A percentile compares a stretch with the other conserved stretches of the same genome.
These are phyloP conservation scores for Ophioceras dolichostomum DNA, from an alignment of 2,329 filamentous ascomycete genomes.

Conservation along the genomic window DNA sequence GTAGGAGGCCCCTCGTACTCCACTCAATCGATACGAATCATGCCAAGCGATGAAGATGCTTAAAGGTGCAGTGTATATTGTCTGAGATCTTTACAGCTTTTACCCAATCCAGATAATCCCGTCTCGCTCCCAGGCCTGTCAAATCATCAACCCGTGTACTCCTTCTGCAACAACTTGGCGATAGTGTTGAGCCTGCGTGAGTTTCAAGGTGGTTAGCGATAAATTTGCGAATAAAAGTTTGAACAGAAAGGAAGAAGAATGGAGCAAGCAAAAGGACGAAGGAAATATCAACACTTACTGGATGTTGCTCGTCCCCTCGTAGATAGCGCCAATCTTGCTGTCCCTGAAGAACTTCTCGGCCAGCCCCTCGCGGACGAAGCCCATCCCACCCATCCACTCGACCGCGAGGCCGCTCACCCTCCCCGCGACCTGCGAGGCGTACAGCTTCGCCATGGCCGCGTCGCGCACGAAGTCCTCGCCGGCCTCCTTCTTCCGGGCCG, in stretches of 20 bases:
- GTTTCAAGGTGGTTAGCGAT: too few species aligned
- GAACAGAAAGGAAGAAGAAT: neutral
- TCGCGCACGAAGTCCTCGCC: constrained; percentile 92
- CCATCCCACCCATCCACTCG: constrained; percentile 99
- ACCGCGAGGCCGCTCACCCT: constrained; percentile 75
- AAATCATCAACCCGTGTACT: constrained; percentile 39
- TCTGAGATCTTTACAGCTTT: too few species aligned
- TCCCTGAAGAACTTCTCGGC: constrained; percentile 98
- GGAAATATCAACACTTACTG: constrained; percentile 40
- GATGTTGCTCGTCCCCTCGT: constrained; percentile 80
- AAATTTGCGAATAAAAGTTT: too few species aligned
- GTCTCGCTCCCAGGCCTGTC: too few species aligned
- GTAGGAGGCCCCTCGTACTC: too few species aligned
- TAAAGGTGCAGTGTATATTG: too few species aligned
- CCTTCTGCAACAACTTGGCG: constrained; percentile 49
- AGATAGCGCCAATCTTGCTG: constrained; percentile 97
- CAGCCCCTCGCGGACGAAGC: constrained; percentile 89
- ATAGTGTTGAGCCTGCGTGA: constrained; percentile 52
- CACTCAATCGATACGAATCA: too few species aligned
- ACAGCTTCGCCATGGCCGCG: constrained; percentile 97
- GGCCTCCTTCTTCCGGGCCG: constrained; percentile 93
- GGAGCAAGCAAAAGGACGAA: neutral
- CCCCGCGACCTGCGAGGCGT: constrained; percentile 83
- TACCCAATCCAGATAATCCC: neutral
- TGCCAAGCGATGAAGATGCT: too few species aligned